Percentiles rank a stretch among this genome's conserved stretches.
Conservation (phyloP, 805 yeast species). For the Vanderwaltozyma verrucispora region DNA sequence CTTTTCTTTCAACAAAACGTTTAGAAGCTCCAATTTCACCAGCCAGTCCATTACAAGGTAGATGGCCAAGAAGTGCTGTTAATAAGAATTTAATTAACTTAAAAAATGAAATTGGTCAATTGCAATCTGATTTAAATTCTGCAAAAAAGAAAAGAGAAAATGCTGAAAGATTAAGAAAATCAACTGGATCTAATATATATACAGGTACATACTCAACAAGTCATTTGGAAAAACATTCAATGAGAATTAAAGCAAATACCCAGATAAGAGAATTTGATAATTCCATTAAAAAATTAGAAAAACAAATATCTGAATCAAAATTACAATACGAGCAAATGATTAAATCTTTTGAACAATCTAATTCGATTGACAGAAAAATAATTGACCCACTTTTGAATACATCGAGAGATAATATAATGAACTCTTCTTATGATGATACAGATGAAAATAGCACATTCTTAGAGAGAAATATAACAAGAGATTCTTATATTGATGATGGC, state of each 20-base stretch:
- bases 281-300: slow-evolving; percentile 21
- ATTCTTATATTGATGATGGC: not conserved
- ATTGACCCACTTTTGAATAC: not conserved
- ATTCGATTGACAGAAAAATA: slow-evolving; percentile 1
- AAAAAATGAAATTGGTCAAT: slow-evolving; percentile 15
- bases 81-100: slow-evolving; percentile 14
- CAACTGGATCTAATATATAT: slow-evolving; percentile 24
- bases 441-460: not conserved
- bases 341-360: slow-evolving; percentile 3
- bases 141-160: slow-evolving; percentile 18
- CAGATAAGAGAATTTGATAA: slow-evolving; percentile 25
- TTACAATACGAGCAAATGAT: slow-evolving; percentile 14
- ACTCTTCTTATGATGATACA: not conserved
- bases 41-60: slow-evolving; percentile 19
- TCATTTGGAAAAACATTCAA: slow-evolving; percentile 28
- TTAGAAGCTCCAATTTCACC: slow-evolving; percentile 20
- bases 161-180: slow-evolving; percentile 17
- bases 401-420: not conserved
- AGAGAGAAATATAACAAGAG: not conserved
- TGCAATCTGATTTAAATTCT: slow-evolving; percentile 15
- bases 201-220: slow-evolving; percentile 28
- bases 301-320: slow-evolving; percentile 17
- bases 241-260: slow-evolving; percentile 25
- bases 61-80: slow-evolving; percentile 16
- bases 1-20: slow-evolving; percentile 25